Conservation (phyloP, 2,329 filamentous ascomycete species). For the Claviceps digitariae region DNA sequence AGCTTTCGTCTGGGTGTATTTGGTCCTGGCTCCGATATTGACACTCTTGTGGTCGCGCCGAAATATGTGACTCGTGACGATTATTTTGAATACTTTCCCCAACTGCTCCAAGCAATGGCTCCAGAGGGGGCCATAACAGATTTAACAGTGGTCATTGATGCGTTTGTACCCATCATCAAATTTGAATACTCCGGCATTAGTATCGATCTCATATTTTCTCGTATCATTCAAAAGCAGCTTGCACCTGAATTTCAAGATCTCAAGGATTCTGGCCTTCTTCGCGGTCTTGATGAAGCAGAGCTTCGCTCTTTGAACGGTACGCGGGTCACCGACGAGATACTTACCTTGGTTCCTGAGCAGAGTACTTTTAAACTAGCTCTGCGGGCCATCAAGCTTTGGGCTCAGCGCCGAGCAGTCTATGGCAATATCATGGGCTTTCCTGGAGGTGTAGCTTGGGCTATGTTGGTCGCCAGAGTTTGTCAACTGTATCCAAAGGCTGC, state of each 20-base stretch:
- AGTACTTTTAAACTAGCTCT: conserved; percentile 82
- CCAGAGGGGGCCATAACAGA: conserved; percentile 70
- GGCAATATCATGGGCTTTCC: conserved; percentile 95
- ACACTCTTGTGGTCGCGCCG: conserved; percentile 84
- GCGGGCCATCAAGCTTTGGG: conserved; percentile 92
- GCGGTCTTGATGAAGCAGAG: conserved; percentile 75
- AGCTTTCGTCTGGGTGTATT: conserved; percentile 92
- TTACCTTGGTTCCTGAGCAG: conserved; percentile 75
- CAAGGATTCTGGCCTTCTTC: conserved; percentile 70
- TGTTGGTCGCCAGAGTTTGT: conserved; percentile 90
- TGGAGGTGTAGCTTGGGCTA: conserved; percentile 94
- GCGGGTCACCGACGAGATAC: conserved; percentile 83
- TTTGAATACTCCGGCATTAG: conserved; percentile 83
- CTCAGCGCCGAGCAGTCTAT: conserved; percentile 82
- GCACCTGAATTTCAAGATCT: conserved; percentile 54
- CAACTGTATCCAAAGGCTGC: conserved; percentile 92
- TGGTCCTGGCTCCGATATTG: conserved; percentile 93
- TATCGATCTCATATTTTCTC: conserved; percentile 85
- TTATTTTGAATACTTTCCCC: conserved; percentile 85
- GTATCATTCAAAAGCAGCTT: conserved; percentile 58
- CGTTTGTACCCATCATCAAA: conserved; percentile 95
- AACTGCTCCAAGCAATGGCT: conserved; percentile 62
- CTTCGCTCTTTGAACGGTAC: conserved; percentile 87
- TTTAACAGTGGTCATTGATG: conserved; percentile 72
- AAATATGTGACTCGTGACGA: conserved; percentile 80